These are phyloP conservation scores for Aspergillus viridinutans DNA, from an alignment of 2,329 filamentous ascomycete genomes.

Conservation along the genomic window DNA sequence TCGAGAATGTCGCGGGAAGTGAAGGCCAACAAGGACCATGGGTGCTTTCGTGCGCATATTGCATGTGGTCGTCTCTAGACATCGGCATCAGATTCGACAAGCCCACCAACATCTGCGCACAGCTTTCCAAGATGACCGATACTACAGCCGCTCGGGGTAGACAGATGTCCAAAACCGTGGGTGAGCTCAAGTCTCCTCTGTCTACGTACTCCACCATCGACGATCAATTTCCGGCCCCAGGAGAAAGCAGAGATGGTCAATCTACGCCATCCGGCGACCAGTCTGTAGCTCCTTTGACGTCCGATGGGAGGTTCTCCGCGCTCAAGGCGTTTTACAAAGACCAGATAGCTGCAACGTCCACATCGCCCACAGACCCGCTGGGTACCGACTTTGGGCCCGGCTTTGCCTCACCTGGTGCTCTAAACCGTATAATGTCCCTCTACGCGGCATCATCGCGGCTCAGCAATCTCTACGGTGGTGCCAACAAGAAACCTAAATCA, in stretches of 20 bases:
- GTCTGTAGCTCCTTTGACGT: constrained; percentile 44
- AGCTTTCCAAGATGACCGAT: constrained; percentile 67
- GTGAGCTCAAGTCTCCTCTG: constrained; percentile 35
- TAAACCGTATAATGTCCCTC: constrained; percentile 86
- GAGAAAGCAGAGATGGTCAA: constrained; percentile 28
- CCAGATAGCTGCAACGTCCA: constrained; percentile 64
- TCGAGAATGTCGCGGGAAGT: constrained; percentile 53
- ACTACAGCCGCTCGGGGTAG: constrained; percentile 36
- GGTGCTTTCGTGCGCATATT: constrained; percentile 82
- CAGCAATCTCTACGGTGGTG: constrained; percentile 49
- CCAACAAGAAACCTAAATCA: constrained; percentile 60
- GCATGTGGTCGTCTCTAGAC: constrained; percentile 87
- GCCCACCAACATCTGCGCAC: constrained; percentile 76
- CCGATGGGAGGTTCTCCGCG: constrained; percentile 68
- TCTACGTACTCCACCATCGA: constrained; percentile 34
- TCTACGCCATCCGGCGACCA: constrained; percentile 32
- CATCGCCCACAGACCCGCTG: constrained; percentile 49
- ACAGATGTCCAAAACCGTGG: constrained; percentile 36
- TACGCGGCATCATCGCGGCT: constrained; percentile 61
- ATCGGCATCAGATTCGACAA: constrained; percentile 88
- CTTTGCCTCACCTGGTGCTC: constrained; percentile 71
- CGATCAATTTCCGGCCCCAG: constrained; percentile 25
- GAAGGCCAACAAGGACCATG: constrained; percentile 57
- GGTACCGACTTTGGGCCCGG: constrained; percentile 46
- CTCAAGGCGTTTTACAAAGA: constrained; percentile 76